Conservation (phyloP, 768 basidiomycete species). For the Tulasnella sp. region DNA sequence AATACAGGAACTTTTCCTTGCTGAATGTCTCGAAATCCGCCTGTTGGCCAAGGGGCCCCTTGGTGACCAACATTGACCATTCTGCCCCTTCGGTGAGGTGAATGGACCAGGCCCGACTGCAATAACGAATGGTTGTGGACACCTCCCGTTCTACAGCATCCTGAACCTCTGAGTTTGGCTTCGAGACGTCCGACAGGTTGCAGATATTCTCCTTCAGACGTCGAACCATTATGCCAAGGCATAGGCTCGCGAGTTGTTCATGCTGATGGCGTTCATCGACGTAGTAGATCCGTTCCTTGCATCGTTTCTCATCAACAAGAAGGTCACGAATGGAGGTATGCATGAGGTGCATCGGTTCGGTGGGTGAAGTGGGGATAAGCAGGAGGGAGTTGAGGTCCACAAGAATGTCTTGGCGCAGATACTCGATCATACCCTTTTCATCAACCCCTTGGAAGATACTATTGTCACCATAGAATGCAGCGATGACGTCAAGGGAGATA, state of each 20-base stretch:
- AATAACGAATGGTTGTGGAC: not conserved
- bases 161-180: not conserved
- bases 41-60: not conserved
- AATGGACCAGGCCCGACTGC: not conserved
- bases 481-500: not conserved
- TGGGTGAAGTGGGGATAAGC: not conserved
- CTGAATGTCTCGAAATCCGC: not conserved
- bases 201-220: not conserved
- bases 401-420: not conserved
- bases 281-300: not conserved
- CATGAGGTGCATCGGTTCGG: not conserved
- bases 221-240: not conserved
- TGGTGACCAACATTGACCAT: not conserved
- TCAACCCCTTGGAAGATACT: not conserved
- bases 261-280: not conserved
- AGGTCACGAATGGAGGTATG: not conserved
- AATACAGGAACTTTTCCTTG: not conserved
- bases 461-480: not conserved
- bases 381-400: not conserved
- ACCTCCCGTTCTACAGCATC: not conserved
- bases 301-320: not conserved
- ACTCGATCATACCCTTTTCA: not conserved
- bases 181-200: not conserved
- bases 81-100: not conserved
- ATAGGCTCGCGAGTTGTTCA: not conserved